These are phyloP conservation scores for Elongisporangium anandrum DNA, from an alignment of 352 stramenopile genomes.

Conservation along the genomic window DNA sequence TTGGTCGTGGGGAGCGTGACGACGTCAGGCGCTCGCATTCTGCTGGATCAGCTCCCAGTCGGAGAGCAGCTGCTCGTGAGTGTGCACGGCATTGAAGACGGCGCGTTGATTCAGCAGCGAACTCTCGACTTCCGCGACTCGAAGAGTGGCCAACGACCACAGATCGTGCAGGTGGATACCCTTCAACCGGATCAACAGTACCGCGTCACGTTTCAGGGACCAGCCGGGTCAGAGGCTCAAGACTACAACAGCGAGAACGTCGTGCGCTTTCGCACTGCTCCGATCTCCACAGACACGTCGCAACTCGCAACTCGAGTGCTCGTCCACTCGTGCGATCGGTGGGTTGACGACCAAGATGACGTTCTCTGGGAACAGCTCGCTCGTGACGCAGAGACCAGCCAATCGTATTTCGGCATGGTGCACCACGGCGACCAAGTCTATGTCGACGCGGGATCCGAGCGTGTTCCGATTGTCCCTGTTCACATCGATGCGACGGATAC, in stretches of 20 bases:
- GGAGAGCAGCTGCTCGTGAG: neutral
- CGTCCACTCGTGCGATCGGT: slow-evolving; percentile 57
- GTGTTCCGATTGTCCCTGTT: slow-evolving; percentile 23
- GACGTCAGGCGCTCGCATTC: slow-evolving; percentile 32
- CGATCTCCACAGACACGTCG: neutral
- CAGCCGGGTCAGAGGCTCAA: neutral
- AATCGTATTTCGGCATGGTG: slow-evolving; percentile 45
- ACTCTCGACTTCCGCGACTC: slow-evolving; percentile 1
- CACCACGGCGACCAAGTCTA: slow-evolving; percentile 63
- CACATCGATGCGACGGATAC: neutral
- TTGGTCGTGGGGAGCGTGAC: slow-evolving; percentile 52
- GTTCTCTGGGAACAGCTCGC: slow-evolving; percentile 33
- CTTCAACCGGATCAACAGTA: slow-evolving; percentile 37
- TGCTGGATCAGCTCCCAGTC: slow-evolving; percentile 33
- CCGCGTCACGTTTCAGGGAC: slow-evolving; percentile 22
- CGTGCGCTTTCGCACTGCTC: slow-evolving; percentile 14
- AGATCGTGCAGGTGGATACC: slow-evolving; percentile 20
- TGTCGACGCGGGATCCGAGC: slow-evolving; percentile 29
- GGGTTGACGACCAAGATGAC: slow-evolving; percentile 51
- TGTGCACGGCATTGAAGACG: neutral
- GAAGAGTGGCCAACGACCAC: slow-evolving; percentile 8
- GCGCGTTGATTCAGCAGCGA: slow-evolving; percentile 3
- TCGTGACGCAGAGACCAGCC: slow-evolving; percentile 24
- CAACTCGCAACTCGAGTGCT: slow-evolving; percentile 16
- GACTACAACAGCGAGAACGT: neutral